A percentile compares a stretch with the other conserved stretches of the same genome.
phyloP scores from a whole-genome alignment of 177 flowering plant genomes.

The Vitis hybrid region DNA sequence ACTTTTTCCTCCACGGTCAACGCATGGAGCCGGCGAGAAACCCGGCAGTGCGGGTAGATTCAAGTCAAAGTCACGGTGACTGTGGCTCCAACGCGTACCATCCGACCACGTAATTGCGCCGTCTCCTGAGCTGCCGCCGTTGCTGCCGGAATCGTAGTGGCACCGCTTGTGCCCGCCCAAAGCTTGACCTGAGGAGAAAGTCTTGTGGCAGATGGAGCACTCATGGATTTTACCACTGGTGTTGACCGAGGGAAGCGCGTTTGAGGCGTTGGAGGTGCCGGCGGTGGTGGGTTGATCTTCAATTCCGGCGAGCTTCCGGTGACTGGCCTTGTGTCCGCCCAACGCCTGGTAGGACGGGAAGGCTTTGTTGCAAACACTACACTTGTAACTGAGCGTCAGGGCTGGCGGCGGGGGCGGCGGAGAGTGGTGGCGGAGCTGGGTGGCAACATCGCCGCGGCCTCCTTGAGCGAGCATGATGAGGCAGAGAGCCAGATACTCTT shows the following conservation, averaged over 20 bases:
- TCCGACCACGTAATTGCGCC: not conserved
- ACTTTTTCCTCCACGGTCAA: not conserved
- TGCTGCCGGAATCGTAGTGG: constrained; percentile 65
- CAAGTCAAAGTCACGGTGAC: constrained; percentile 41
- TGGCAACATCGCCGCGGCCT: constrained; percentile 16
- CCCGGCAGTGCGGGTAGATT: constrained; percentile 55
- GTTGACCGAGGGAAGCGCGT: constrained; percentile 3
- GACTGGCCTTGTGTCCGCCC: constrained; percentile 96
- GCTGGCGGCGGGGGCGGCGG: constrained; percentile 11
- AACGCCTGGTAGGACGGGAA: constrained; percentile 88
- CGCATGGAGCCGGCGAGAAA: constrained; percentile 14
- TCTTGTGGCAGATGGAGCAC: constrained; percentile 84
- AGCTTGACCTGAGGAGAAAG: constrained; percentile 88
- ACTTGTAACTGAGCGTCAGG: constrained; percentile 34
- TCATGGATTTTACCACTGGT: constrained; percentile 49
- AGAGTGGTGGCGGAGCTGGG: not conserved
- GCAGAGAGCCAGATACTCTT: constrained; percentile 85
- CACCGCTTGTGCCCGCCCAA: constrained; percentile 97
- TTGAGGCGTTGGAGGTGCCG: constrained; percentile 2
- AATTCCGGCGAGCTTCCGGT: constrained; percentile 44
- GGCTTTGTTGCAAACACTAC: constrained; percentile 70
- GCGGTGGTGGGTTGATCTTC: constrained; percentile 34
- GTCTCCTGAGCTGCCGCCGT: constrained; percentile 4
- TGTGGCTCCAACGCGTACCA: constrained; percentile 2
- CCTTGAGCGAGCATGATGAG: constrained; percentile 82